A percentile compares a stretch with the other conserved stretches of the same genome.
Conservation (phyloP, 1,139 yeast genomes). For the Hansenula lynferdii region DNA sequence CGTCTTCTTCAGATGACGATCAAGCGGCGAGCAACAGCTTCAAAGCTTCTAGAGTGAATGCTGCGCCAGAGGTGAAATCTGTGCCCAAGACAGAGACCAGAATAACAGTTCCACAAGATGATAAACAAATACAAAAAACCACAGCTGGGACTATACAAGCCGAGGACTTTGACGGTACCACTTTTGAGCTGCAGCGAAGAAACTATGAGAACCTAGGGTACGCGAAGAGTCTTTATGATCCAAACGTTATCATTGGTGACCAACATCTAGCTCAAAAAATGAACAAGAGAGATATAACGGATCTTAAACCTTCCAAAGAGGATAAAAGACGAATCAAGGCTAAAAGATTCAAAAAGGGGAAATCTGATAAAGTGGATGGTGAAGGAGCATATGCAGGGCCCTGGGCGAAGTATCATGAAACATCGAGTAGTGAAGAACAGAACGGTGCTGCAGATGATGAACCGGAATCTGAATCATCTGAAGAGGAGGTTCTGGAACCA, state of each 20-base stretch:
- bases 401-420: conserved; percentile 44
- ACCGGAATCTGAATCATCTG: conserved; percentile 13
- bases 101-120: conserved; percentile 4
- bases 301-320: conserved; percentile 10
- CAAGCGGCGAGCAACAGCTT: conserved; percentile 1
- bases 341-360: conserved; percentile 15
- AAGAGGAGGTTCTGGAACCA: conserved; percentile 11
- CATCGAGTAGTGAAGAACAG: conserved; percentile 18
- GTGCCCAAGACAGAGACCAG: not conserved
- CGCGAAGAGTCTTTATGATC: conserved; percentile 7
- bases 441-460: too few relatives aligned
- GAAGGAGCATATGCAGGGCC: conserved; percentile 48
- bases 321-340: conserved; percentile 14
- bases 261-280: conserved; percentile 4
- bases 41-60: not conserved
- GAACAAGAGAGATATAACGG: conserved; percentile 11
- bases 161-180: conserved; percentile 34
- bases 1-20: conserved; percentile 24
- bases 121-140: conserved; percentile 20
- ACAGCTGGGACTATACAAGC: conserved; percentile 34
- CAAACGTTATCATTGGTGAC: conserved; percentile 5
- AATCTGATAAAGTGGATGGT: conserved; percentile 31
- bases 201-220: conserved; percentile 21
- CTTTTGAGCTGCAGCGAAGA: conserved; percentile 37
- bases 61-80: conserved; percentile 8